Base-by-base conservation (phyloP, 441 rosid genomes). In the Pelargonium myrrhifolium region DNA sequence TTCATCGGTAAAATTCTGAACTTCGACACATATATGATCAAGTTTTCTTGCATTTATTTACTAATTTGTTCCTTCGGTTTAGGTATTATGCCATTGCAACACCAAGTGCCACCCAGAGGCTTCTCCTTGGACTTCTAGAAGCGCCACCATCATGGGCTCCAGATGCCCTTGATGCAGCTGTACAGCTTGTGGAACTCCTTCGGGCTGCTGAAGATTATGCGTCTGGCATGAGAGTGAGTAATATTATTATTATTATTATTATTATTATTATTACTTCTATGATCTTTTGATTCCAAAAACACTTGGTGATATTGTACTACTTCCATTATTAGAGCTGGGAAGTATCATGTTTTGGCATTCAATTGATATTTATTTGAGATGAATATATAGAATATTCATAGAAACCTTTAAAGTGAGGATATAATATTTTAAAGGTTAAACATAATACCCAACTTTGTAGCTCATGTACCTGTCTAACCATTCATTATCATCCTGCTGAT, bases 91-190 rank as follows among this genome's bases (percentile, higher is more conserved):
- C 99, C 72, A 80, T 94, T 73, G 99, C 99, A 72, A 94, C 97
- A 71, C 99, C 99, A 69, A 94, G 99, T 83, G 98, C 99, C 74
- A 94, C 99, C 66, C 99, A 89, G 71, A 80, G 99, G 70, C 94
- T 94, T 73, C 99, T 94, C 72, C 87, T 94, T 76, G 99, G 99
- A 79, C 98, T 94, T 68, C 78, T 94, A 37, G 99, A 94, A 84
- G 99, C 99, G 55, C 99, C 98, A 0, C 99, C 99, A 12, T 94
- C 99, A 8, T 94, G 99, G 99, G 99, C 99, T 66, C 99, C 99
- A 0, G 99, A 94, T 85, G 99, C 99, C 67, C 98, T 94, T 68
- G 99, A 94, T 88, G 99, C 99, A 71, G 97, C 99, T 68, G 99
- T 94, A 49, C 99, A 94, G 80, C 99, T 94, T 68, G 98, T 94